These are phyloP conservation scores for Heritiera littoralis DNA, from an alignment of 345 rosid species.

Conservation along the genomic window DNA sequence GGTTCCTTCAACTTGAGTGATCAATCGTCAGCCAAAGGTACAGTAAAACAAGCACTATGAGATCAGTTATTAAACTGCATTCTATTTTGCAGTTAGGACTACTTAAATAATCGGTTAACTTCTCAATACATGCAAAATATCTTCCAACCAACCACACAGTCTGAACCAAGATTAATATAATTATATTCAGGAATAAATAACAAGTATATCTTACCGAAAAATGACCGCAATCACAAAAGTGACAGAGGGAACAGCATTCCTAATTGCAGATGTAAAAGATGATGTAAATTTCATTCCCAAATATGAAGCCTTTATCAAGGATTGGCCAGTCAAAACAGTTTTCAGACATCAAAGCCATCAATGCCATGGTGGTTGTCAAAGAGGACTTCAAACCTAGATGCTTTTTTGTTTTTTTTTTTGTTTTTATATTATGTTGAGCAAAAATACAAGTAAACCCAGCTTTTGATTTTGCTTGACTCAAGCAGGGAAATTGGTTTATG, in stretches of 20 bases:
- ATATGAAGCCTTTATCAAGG: slow-evolving; percentile 64
- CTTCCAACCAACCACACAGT: background rate
- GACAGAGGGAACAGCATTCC: slow-evolving; percentile 66
- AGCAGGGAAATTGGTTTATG: background rate
- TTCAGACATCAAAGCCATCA: background rate
- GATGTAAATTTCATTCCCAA: slow-evolving; percentile 67
- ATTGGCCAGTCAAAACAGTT: slow-evolving; percentile 55
- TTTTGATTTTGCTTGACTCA: background rate
- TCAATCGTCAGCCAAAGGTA: background rate
- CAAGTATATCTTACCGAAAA: slow-evolving; percentile 40
- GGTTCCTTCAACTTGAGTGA: background rate
- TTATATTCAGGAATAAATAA: background rate
- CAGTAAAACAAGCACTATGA: background rate
- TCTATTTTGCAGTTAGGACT: background rate
- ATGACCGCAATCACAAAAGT: slow-evolving; percentile 70
- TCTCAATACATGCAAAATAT: background rate
- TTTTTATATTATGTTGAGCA: background rate
- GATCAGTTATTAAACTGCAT: background rate
- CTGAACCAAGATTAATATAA: background rate
- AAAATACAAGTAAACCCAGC: background rate
- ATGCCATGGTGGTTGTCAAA: background rate
- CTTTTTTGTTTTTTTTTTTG: background rate
- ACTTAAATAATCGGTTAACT: background rate
- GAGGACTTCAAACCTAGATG: background rate
- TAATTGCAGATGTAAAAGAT: slow-evolving; percentile 51